Evolutionary conservation across 2,329 filamentous ascomycete species (phyloP).

Genomic region (Mycosphaerella sp.): DNA sequence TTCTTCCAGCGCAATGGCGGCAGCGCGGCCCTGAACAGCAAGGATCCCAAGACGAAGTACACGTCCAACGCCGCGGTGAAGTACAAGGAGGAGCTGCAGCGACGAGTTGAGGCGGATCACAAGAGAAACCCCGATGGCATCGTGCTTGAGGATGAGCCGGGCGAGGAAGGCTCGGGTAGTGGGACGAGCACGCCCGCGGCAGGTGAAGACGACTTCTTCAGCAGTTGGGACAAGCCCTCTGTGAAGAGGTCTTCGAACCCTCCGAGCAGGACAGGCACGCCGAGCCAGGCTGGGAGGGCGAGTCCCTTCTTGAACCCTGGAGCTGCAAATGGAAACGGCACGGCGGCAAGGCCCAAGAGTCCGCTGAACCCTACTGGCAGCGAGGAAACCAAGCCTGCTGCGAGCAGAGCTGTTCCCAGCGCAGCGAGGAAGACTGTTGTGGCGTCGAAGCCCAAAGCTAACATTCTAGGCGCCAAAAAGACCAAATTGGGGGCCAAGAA

Average conservation of each 20-base stretch:
- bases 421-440: slow-evolving; percentile 69
- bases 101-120: slow-evolving; percentile 74
- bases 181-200: slow-evolving; percentile 70
- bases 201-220: slow-evolving; percentile 89
- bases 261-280: slow-evolving; percentile 80
- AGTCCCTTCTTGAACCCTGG: slow-evolving; percentile 83
- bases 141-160: slow-evolving; percentile 67
- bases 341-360: slow-evolving; percentile 67
- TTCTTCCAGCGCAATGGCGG: slow-evolving; percentile 97
- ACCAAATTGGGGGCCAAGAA: slow-evolving; percentile 61
- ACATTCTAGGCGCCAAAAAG: slow-evolving; percentile 65
- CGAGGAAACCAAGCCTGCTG: slow-evolving; percentile 51
- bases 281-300: slow-evolving; percentile 64
- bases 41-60: slow-evolving; percentile 96
- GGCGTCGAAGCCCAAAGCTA: slow-evolving; percentile 59
- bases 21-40: slow-evolving; percentile 87
- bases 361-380: slow-evolving; percentile 58
- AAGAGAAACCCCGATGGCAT: slow-evolving; percentile 84
- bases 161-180: slow-evolving; percentile 38
- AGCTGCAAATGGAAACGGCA: slow-evolving; percentile 52
- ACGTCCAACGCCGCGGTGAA: slow-evolving; percentile 87
- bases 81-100: slow-evolving; percentile 95
- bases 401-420: slow-evolving; percentile 69
- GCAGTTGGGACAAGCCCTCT: slow-evolving; percentile 95
- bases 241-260: slow-evolving; percentile 96